Conservation (phyloP, 2,329 filamentous ascomycete genomes). For the Penicillium sp. region DNA sequence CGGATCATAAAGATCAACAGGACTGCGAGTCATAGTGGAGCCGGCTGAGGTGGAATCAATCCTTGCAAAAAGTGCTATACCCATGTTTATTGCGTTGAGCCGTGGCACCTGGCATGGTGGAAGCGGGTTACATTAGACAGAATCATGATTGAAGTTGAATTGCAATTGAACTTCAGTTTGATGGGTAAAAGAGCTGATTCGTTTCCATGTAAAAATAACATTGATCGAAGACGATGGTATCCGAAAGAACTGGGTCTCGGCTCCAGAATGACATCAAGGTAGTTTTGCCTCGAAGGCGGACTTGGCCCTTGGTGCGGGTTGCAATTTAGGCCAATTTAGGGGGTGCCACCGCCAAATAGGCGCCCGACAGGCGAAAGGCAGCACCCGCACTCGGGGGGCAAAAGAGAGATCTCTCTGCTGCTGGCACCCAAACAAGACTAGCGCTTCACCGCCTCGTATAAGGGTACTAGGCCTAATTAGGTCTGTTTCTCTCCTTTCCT, state of each 20-base stretch:
- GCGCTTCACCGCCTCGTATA: slow-evolving; percentile 8
- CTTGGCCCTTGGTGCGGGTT: too few relatives aligned
- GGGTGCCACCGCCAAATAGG: background rate
- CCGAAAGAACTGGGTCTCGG: slow-evolving; percentile 12
- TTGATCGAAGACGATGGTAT: slow-evolving; percentile 11
- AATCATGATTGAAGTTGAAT: background rate
- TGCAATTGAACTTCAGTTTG: background rate
- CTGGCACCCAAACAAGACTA: slow-evolving; percentile 5
- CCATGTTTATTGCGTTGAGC: background rate
- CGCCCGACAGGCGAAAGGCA: background rate
- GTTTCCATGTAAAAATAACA: background rate
- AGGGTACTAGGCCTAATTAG: too few relatives aligned
- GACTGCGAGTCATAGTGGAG: slow-evolving; percentile 11
- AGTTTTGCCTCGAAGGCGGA: slow-evolving; percentile 3
- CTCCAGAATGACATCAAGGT: slow-evolving; percentile 25
- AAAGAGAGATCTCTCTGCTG: background rate
- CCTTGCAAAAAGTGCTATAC: background rate
- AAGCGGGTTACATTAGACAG: background rate
- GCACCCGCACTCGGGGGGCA: background rate
- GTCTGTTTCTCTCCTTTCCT: slow-evolving; percentile 10
- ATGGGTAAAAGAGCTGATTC: background rate
- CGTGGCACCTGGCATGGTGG: background rate
- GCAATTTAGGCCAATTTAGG: background rate
- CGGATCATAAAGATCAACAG: background rate
- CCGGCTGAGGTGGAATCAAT: slow-evolving; percentile 13